phyloP scores from a whole-genome alignment of 2,329 filamentous ascomycete genomes.

The Xylaria sp. region DNA sequence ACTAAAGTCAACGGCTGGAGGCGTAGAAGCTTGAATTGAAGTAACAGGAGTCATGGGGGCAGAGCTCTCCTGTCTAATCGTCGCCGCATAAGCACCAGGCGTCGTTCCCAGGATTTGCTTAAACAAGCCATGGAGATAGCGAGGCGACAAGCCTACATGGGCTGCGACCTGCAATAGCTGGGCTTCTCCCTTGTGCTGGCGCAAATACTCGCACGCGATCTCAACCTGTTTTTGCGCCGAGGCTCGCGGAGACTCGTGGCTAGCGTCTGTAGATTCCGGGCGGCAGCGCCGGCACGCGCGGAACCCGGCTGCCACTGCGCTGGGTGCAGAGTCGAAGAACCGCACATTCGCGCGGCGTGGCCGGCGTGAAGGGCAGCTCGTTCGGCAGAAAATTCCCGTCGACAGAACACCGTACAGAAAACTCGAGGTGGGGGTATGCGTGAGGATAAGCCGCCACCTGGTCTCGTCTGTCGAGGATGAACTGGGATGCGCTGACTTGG shows the following conservation, averaged over 20 bases:
- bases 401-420: slow-evolving; percentile 59
- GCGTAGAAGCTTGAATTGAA: background rate
- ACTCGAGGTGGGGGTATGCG: slow-evolving; percentile 28
- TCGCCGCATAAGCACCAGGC: slow-evolving; percentile 33
- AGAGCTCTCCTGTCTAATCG: slow-evolving; percentile 19
- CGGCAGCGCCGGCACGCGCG: slow-evolving; percentile 40
- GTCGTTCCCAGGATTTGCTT: slow-evolving; percentile 34
- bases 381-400: slow-evolving; percentile 67
- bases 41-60: background rate
- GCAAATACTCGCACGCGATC: slow-evolving; percentile 29
- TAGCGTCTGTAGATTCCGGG: slow-evolving; percentile 31
- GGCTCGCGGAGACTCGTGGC: slow-evolving; percentile 19
- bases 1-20: background rate
- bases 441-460: slow-evolving; percentile 33
- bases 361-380: slow-evolving; percentile 68
- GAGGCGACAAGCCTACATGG: slow-evolving; percentile 35
- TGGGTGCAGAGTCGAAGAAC: slow-evolving; percentile 59
- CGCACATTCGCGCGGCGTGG: slow-evolving; percentile 68
- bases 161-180: slow-evolving; percentile 30
- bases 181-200: slow-evolving; percentile 25
- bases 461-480: slow-evolving; percentile 26
- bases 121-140: slow-evolving; percentile 38
- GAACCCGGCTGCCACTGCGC: slow-evolving; percentile 55
- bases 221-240: slow-evolving; percentile 27
- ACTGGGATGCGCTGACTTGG: background rate